Evolutionary conservation across 2,329 filamentous ascomycete species (phyloP).

Genomic region (Pseudogymnoascus sp.): DNA sequence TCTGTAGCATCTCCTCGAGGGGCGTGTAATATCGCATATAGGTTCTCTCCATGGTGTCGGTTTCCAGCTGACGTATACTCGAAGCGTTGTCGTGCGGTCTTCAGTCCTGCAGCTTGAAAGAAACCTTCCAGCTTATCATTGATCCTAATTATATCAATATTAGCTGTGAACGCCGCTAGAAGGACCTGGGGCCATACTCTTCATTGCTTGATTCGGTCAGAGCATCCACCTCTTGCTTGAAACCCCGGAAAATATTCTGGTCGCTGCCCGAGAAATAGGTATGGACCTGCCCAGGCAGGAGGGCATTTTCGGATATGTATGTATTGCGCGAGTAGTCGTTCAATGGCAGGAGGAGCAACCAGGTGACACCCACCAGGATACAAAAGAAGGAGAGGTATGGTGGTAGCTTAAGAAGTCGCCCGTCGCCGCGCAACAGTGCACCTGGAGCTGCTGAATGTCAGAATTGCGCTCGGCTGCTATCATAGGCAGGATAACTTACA

Average conservation of each 20-base stretch:
- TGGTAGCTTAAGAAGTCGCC: conserved; percentile 71
- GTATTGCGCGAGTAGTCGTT: conserved; percentile 85
- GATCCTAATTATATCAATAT: conserved; percentile 33
- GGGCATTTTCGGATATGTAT: conserved; percentile 95
- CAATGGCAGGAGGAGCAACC: conserved; percentile 82
- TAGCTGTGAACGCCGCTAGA: conserved; percentile 28
- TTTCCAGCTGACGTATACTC: conserved; percentile 72
- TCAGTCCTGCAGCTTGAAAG: conserved; percentile 70
- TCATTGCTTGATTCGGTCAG: conserved; percentile 45
- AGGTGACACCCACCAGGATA: conserved; percentile 75
- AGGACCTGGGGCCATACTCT: conserved; percentile 34
- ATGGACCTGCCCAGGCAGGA: conserved; percentile 91
- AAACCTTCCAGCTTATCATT: conserved; percentile 68
- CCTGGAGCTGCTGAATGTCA: conserved; percentile 37
- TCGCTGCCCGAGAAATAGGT: conserved; percentile 97
- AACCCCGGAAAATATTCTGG: conserved; percentile 87
- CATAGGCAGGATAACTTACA: conserved; percentile 1
- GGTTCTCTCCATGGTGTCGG: conserved; percentile 71
- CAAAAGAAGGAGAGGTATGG: conserved; percentile 81
- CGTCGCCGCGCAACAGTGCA: conserved; percentile 67
- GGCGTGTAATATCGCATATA: conserved; percentile 88
- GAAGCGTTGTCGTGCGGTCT: conserved; percentile 81
- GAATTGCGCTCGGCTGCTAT: background rate
- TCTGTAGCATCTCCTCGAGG: conserved; percentile 94
- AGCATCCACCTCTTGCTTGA: conserved; percentile 70